Percentiles rank a stretch among this genome's conserved stretches.
Conservation (phyloP, 139 green algal genomes). For the Micractinium sp. region DNA sequence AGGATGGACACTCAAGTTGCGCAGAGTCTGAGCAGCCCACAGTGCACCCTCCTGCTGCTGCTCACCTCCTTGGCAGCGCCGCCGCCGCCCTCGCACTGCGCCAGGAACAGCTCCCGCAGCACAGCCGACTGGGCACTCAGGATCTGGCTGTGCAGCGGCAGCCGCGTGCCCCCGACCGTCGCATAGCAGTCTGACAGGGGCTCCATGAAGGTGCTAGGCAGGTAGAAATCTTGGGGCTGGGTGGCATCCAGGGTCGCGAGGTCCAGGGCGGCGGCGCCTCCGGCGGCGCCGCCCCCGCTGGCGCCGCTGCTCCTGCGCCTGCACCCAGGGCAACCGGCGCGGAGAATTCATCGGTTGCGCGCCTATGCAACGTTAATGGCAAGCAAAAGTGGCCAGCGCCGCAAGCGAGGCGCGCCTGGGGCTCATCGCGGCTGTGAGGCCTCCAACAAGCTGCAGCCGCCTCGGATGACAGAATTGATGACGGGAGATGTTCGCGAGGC, state of each 20-base stretch:
- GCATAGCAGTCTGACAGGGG: not conserved
- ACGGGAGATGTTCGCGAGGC: too few relatives aligned
- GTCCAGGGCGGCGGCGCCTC: not conserved
- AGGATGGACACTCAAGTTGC: not conserved
- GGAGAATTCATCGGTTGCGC: too few relatives aligned
- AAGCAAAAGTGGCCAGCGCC: too few relatives aligned
- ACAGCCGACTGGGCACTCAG: not conserved
- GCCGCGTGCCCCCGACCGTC: not conserved
- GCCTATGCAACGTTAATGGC: too few relatives aligned
- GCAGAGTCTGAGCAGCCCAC: not conserved
- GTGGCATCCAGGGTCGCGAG: not conserved
- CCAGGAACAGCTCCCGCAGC: not conserved
- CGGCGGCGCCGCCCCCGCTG: too few relatives aligned
- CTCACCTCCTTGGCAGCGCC: not conserved
- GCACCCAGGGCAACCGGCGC: too few relatives aligned
- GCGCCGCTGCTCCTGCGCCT: too few relatives aligned
- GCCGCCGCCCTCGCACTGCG: not conserved
- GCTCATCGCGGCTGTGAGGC: too few relatives aligned
- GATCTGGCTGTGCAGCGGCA: constrained; percentile 5
- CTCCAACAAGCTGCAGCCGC: too few relatives aligned
- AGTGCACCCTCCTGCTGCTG: not conserved
- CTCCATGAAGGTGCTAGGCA: not conserved
- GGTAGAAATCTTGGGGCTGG: not conserved
- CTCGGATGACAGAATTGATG: too few relatives aligned
- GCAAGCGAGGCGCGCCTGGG: too few relatives aligned